A percentile compares a stretch with the other conserved stretches of the same genome.
phyloP scores from a whole-genome alignment of 2,329 filamentous ascomycete species.

The Huntiella bhutanensis region DNA sequence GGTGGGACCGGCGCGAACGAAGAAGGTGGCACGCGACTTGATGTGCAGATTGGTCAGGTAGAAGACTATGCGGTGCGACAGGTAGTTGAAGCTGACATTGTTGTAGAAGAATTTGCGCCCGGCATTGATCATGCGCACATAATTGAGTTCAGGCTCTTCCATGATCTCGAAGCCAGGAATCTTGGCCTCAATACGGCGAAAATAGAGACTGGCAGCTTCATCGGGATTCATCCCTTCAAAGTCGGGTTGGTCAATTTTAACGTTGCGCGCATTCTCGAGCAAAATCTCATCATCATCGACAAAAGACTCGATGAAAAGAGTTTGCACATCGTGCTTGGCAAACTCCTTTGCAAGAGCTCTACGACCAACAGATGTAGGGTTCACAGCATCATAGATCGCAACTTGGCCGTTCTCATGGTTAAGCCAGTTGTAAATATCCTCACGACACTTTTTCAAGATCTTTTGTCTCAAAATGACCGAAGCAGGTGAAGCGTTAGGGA shows the following conservation, averaged over 20 bases:
- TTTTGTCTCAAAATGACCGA: conserved; percentile 92
- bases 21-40: conserved; percentile 85
- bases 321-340: conserved; percentile 94
- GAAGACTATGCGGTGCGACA: conserved; percentile 94
- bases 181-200: conserved; percentile 72
- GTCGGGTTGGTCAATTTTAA: conserved; percentile 95
- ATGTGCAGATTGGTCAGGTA: conserved; percentile 96
- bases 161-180: conserved; percentile 96
- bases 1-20: conserved; percentile 71
- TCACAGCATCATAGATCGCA: conserved; percentile 96
- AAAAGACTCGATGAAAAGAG: conserved; percentile 88
- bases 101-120: conserved; percentile 88
- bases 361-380: conserved; percentile 67
- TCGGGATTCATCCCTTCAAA: conserved; percentile 84
- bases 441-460: conserved; percentile 90
- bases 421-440: conserved; percentile 91
- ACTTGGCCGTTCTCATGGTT: conserved; percentile 97
- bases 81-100: conserved; percentile 89
- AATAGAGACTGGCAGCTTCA: conserved; percentile 80
- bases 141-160: conserved; percentile 84
- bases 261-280: conserved; percentile 86
- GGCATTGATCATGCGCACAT: conserved; percentile 98
- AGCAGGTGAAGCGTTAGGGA: conserved; percentile 76
- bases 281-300: conserved; percentile 89
- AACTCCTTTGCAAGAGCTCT: conserved; percentile 85